Evolutionary conservation across 768 basidiomycete genomes (phyloP).

Genomic region (Cystoderma amianthinum): DNA sequence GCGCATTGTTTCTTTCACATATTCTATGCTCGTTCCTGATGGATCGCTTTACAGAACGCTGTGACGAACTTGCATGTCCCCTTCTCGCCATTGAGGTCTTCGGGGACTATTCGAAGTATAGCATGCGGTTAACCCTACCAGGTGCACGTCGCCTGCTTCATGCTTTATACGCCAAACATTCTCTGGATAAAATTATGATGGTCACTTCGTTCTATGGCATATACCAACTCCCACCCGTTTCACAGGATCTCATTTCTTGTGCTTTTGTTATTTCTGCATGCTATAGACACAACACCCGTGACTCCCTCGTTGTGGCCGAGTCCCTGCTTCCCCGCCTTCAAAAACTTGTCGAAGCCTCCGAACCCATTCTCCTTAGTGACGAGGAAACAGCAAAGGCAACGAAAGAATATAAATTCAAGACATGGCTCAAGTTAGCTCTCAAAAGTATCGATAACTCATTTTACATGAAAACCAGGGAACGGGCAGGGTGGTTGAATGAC

Average conservation of each 20-base stretch:
- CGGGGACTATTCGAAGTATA: constrained; percentile 56
- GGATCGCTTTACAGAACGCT: constrained; percentile 50
- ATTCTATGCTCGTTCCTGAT: neutral
- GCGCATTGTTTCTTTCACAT: constrained; percentile 7
- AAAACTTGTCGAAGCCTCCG: constrained; percentile 12
- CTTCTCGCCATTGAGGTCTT: constrained; percentile 54
- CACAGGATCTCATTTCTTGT: constrained; percentile 49
- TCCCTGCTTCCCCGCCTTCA: constrained; percentile 35
- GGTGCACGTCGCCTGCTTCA: constrained; percentile 55
- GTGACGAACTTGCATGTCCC: constrained; percentile 48
- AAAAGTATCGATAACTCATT: constrained; percentile 20
- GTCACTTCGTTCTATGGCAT: constrained; percentile 46
- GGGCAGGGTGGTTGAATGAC: neutral
- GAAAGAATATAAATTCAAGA: constrained; percentile 4
- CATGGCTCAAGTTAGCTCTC: constrained; percentile 22
- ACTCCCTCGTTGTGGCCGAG: constrained; percentile 30
- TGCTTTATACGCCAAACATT: constrained; percentile 38
- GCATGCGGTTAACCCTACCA: constrained; percentile 39
- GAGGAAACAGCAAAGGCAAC: too few species aligned
- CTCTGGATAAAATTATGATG: constrained; percentile 40
- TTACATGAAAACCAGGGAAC: constrained; percentile 1
- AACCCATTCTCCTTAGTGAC: constrained; percentile 5
- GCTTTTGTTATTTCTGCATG: constrained; percentile 53
- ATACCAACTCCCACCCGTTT: constrained; percentile 46
- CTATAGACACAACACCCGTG: constrained; percentile 33